Evolutionary conservation across 305 asterid species (phyloP).

Genomic region (Fraxinus xanthoxyloides): DNA sequence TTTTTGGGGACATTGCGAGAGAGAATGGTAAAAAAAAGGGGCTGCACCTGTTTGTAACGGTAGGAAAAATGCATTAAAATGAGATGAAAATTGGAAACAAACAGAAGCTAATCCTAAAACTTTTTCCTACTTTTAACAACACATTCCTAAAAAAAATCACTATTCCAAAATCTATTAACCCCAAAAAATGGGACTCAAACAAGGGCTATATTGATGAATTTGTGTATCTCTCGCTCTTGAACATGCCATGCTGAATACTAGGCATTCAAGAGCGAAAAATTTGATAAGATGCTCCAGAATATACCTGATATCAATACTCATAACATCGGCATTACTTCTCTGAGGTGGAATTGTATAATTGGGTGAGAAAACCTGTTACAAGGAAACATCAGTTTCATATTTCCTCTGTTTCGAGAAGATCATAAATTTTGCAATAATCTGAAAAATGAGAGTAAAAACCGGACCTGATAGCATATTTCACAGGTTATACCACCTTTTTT

Average conservation of each 20-base stretch:
- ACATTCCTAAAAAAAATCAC: too few species aligned
- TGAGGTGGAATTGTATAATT: conserved; percentile 61
- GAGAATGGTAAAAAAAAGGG: too few species aligned
- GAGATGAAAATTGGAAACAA: too few species aligned
- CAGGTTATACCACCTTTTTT: conserved; percentile 79
- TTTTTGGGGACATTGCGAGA: too few species aligned
- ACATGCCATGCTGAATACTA: not conserved
- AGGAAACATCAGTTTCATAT: not conserved
- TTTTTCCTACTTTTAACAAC: too few species aligned
- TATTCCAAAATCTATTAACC: not conserved
- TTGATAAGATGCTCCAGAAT: not conserved
- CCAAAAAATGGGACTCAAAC: not conserved
- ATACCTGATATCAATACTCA: conserved; percentile 74
- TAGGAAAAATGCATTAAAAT: too few species aligned
- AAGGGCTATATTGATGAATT: not conserved
- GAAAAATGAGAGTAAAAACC: not conserved
- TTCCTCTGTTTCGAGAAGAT: not conserved
- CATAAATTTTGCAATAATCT: not conserved
- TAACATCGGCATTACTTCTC: conserved; percentile 53
- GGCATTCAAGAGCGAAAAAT: not conserved
- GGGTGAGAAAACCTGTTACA: conserved; percentile 59
- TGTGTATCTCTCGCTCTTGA: not conserved
- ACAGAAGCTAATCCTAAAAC: too few species aligned
- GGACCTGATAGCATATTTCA: conserved; percentile 75
- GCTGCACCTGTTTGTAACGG: too few species aligned